Conservation (phyloP, 208 protist genomes). For the Trypanosomatidae sp. region DNA sequence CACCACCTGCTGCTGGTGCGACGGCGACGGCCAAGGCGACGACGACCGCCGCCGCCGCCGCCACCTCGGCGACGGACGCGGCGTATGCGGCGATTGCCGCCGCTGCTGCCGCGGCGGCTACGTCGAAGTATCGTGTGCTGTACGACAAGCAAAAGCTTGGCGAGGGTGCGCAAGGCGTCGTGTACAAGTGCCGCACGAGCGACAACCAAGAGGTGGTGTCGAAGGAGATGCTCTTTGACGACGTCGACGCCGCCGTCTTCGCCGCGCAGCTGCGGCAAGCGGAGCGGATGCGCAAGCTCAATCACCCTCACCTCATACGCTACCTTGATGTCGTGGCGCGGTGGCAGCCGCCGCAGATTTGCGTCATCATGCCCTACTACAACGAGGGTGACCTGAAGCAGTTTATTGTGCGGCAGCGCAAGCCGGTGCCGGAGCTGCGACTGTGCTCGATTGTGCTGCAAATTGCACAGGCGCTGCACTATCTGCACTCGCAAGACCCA, state of each 20-base stretch:
- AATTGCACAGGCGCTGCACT: constrained; percentile 54
- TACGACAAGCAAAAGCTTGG: constrained; percentile 26
- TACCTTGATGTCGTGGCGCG: constrained; percentile 62
- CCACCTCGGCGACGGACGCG: too few species aligned
- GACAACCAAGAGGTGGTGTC: constrained; percentile 62
- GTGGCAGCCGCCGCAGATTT: constrained; percentile 32
- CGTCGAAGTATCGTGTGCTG: constrained; percentile 36
- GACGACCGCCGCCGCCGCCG: too few species aligned
- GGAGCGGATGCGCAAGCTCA: constrained; percentile 47
- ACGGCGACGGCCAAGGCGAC: too few species aligned
- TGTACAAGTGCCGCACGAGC: constrained; percentile 59
- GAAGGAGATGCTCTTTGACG: constrained; percentile 70
- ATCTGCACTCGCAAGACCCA: constrained; percentile 64
- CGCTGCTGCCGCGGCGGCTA: constrained; percentile 1
- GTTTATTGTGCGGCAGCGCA: constrained; percentile 39
- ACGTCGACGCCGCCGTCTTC: constrained; percentile 15
- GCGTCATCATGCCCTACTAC: constrained; percentile 80
- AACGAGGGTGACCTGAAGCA: constrained; percentile 53
- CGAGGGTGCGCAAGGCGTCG: constrained; percentile 62
- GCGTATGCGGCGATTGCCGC: constrained; percentile 5
- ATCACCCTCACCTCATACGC: constrained; percentile 67
- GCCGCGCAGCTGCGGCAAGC: constrained; percentile 39
- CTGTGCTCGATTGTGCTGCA: constrained; percentile 72
- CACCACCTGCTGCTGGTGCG: constrained; percentile 2
- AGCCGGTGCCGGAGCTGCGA: constrained; percentile 41